Conservation (phyloP, 202 grass and related monocot species). For the Zoysia matrella region DNA sequence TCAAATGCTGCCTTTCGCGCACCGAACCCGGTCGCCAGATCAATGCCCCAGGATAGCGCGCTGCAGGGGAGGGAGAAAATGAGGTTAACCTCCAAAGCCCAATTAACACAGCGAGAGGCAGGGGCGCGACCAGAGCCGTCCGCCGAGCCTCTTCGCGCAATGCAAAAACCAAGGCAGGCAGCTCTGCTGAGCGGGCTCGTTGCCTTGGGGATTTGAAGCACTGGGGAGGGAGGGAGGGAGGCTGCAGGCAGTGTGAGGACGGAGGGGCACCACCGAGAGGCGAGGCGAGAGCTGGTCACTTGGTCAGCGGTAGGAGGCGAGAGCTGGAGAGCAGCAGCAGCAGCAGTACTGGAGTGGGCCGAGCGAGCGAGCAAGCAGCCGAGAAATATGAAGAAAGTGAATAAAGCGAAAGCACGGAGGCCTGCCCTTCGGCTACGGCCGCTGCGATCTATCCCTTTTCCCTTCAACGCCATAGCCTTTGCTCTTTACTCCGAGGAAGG, state of each 20-base stretch:
- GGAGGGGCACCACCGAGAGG: neutral
- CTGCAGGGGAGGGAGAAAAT: constrained; percentile 35
- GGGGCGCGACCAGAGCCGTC: constrained; percentile 35
- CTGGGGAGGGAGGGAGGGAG: constrained; percentile 25
- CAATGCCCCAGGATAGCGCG: constrained; percentile 38
- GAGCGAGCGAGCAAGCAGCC: neutral
- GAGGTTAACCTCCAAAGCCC: constrained; percentile 2
- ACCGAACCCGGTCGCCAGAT: constrained; percentile 36
- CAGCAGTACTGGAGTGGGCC: neutral
- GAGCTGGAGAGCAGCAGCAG: constrained; percentile 13
- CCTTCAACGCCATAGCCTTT: constrained; percentile 43
- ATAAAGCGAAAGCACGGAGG: constrained; percentile 49
- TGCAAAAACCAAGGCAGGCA: constrained; percentile 37
- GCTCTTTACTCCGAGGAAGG: constrained; percentile 46
- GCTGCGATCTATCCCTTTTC: constrained; percentile 15
- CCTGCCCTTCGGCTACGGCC: neutral
- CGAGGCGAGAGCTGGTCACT: no score
- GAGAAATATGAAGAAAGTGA: constrained; percentile 52
- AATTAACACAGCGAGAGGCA: constrained; percentile 39
- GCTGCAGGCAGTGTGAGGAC: constrained; percentile 37
- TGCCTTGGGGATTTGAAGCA: constrained; percentile 35
- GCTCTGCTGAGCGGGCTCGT: neutral
- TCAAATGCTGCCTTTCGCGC: constrained; percentile 8
- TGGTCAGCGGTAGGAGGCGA: neutral
- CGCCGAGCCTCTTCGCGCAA: constrained; percentile 33